Base-by-base conservation (phyloP, 148 eudicot genomes). In the Nepenthes mirabilis region DNA sequence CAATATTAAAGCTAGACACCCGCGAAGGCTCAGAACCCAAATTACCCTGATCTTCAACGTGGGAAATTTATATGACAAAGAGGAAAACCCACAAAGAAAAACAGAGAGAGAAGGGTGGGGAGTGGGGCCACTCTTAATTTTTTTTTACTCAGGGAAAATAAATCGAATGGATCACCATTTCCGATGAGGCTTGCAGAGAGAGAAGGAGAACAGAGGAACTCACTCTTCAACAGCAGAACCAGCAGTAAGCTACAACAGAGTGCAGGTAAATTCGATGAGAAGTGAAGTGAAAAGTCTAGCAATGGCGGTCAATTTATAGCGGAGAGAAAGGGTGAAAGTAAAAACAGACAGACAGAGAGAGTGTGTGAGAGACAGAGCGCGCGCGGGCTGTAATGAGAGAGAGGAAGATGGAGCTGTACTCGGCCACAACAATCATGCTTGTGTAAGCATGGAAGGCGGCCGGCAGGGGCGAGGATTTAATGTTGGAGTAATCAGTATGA, bases 361-460 rank as follows among this genome's bases (percentile, higher is more conserved):
- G 6, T 5, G 40, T 1, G 34, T 51, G 36, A 65, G 8, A 56
- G 9, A 64, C 33, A 56, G 68, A 56, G 48, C 33, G 59, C 64
- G 52, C 6, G 52, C 3, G 12, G 11, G n/a, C 2, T 6, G 2
- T 23, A 23, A 49, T 2, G 11, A 11, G 52, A 49, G 11, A 12
- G 47, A 71, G 72, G 69, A 72, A 68, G 78, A 78, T 72, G 79
- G 66, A 43, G 59, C 37, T 54, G 49, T 66, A 36, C 80, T 74
- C 23, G 23, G 81, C 70, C 83, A 84, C 83, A 80, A 82, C 80
- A 82, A 88, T 85, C 91, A 88, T 88, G 91, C 83, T 70, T 80
- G 83, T 80, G 88, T 79, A 82, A 82, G 86, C 91, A 80, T 73
- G 88, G 81, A 85, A 82, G 91, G 80, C 88, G 88, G 88, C 86